Conservation (phyloP, 2,329 filamentous ascomycete genomes). For the Ophiocordyceps camponoti-saundersi region DNA sequence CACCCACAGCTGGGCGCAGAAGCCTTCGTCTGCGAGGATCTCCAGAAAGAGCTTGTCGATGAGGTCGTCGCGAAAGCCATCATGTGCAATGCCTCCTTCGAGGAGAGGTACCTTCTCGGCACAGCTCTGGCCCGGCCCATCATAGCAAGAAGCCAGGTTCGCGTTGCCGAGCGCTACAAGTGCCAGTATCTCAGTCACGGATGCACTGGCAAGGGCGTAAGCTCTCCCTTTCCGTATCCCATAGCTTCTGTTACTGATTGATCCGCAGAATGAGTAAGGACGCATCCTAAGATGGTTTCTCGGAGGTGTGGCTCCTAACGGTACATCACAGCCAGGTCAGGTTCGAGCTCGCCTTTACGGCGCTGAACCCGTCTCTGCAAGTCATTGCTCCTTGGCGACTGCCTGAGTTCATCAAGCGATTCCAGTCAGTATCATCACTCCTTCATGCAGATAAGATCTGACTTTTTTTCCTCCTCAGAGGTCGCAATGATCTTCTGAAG, state of each 20-base stretch:
- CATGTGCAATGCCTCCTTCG: slow-evolving; percentile 34
- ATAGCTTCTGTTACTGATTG: background rate
- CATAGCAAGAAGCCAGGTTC: slow-evolving; percentile 36
- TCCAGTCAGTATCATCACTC: slow-evolving; percentile 2
- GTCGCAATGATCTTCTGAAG: slow-evolving; percentile 55
- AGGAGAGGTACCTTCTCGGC: slow-evolving; percentile 32
- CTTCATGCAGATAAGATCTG: background rate
- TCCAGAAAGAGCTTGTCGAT: background rate
- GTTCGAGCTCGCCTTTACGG: slow-evolving; percentile 14
- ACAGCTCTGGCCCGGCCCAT: slow-evolving; percentile 47
- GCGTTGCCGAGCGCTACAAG: slow-evolving; percentile 16
- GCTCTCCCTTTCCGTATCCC: background rate
- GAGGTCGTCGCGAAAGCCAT: background rate
- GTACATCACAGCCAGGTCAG: slow-evolving; percentile 1
- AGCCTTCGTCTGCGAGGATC: background rate
- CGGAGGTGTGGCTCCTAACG: background rate
- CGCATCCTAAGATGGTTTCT: no score
- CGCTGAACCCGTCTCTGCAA: slow-evolving; percentile 43
- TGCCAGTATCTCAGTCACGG: slow-evolving; percentile 27
- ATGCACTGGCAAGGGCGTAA: slow-evolving; percentile 41
- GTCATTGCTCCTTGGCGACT: slow-evolving; percentile 58
- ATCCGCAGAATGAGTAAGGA: slow-evolving; percentile 1
- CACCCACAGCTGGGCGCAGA: background rate
- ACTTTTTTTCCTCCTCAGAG: slow-evolving; percentile 14
- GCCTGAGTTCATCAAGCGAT: slow-evolving; percentile 21